Evolutionary conservation across 2,329 filamentous ascomycete species (phyloP), one percentile per base, ranked within the genome.

Genomic region (Ascochyta rabiei): DNA sequence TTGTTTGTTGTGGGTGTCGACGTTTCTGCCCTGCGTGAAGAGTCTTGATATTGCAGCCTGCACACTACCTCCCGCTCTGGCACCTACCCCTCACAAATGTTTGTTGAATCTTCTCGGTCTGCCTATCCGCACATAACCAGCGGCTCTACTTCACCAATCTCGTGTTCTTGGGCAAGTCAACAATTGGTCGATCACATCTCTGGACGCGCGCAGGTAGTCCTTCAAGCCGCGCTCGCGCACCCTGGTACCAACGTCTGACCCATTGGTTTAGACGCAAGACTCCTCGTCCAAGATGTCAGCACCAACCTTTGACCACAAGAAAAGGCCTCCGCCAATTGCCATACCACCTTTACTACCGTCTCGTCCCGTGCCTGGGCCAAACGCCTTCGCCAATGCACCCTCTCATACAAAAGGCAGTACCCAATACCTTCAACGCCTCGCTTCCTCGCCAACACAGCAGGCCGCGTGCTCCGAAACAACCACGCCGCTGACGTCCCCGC

Each of bases 311-410:
- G 62, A 61, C 13, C 46, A 57, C n/a, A 69, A 63, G 60, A 69
- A 59, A 53, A 66, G 66, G 34, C 70, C 68, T 15, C 64, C 67
- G 28, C 67, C 66, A 2, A 69, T 70, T 31, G 37, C 53, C 4
- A 55, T 71, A 4, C 63, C 66, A 13, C 28, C 46, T 28, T 45
- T 57, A 34, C 55, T 57, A 16, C 53, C 50, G 2, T 58, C 57
- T 26, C 55, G 50, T 40, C 45, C 39, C 8, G 42, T 50, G 2
- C 58, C 59, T 10, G 61, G 57, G 6, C 55, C 60, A 7, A 63
- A 68, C 39, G 60, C 59, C n/a, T 64, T 63, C 19, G 57, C 57
- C 23, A 52, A 63, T 30, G 54, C 55, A 4, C 31, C 43, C n/a
- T 24, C 48, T 33, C 51, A 57, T 4, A 26, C 40, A 13, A 56